These are phyloP conservation scores for Trypanosoma lewisi DNA, from an alignment of 208 protist species.

Conservation along the genomic window DNA sequence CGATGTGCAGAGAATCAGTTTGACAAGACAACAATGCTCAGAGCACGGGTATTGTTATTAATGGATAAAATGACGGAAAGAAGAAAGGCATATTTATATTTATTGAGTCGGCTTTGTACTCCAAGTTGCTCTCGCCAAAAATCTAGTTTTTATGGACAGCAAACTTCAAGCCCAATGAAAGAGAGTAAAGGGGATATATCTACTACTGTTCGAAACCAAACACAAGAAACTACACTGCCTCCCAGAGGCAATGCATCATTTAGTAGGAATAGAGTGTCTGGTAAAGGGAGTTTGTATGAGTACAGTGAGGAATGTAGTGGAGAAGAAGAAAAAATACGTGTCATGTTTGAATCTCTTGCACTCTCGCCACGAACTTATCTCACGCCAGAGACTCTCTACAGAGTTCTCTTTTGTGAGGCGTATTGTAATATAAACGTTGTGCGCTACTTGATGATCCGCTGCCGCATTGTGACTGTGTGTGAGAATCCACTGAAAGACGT, in stretches of 20 bases:
- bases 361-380: constrained; percentile 51
- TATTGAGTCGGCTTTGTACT: constrained; percentile 15
- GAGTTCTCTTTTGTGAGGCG: constrained; percentile 40
- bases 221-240: no score
- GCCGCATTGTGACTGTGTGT: constrained; percentile 51
- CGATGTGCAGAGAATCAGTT: constrained; percentile 34
- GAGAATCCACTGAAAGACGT: constrained; percentile 40
- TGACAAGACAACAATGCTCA: constrained; percentile 16
- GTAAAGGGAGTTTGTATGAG: constrained; percentile 29
- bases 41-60: constrained; percentile 15
- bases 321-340: constrained; percentile 41
- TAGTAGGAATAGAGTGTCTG: background rate
- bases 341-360: constrained; percentile 45
- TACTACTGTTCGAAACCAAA: no score
- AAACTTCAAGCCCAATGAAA: no score
- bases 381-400: constrained; percentile 56
- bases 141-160: no score
- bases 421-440: constrained; percentile 32
- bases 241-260: constrained; percentile 5
- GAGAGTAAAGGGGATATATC: no score
- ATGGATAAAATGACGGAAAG: constrained; percentile 45
- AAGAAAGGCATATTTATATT: constrained; percentile 25
- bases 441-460: constrained; percentile 46
- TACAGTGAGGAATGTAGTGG: constrained; percentile 48
- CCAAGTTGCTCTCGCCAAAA: background rate